Base-by-base conservation (phyloP, 106 monocot species). In the Vanilla planifolia region DNA sequence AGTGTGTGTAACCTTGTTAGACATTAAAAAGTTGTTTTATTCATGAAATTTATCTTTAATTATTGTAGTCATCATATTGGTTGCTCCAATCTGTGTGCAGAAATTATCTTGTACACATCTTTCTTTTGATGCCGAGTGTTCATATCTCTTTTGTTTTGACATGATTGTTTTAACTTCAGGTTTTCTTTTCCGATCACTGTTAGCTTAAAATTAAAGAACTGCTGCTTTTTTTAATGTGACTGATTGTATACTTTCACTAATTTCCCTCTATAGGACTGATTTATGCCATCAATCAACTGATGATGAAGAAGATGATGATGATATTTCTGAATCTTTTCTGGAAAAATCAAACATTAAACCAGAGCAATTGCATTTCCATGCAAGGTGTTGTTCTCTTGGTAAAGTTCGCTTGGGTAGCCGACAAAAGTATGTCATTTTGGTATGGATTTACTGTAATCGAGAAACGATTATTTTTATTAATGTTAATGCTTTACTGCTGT, bases 251-350 rank as follows among this genome's bases (percentile, higher is more conserved):
- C 41, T 55, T 52, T 21, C 51, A 25, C 26, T 14, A 28, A 22
- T 24, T 21, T 73, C 10, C 13, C 67, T 63, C 61, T 66, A 16
- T 65, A 96, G 96, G 96, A 91, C 84, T 32, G 96, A 96, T 63
- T 81, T 96, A 36, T 96, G 96, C 52, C 96, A 96, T 77, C 96
- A 96, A 65, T 72, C 86, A 63, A 91, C 70, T 59, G 95, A 95
- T 78, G 86, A 95, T 37, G 96, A 95, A 60, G 95, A 96, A 43
- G 93, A 93, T 50, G 92, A 93, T 44, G 90, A 84, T 30, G 82
- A 80, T 64, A 73, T 61, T 34, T 71, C 19, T 62, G 90, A 91
- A 73, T 48, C 79, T 63, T 74, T 96, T 20, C 36, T 96, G 71
- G 91, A 96, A 37, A 91, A 82, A 69, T 36, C 56, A 60, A 70